Evolutionary conservation across 345 rosid species (phyloP).

Genomic region (Pseudoturritis turrita): DNA sequence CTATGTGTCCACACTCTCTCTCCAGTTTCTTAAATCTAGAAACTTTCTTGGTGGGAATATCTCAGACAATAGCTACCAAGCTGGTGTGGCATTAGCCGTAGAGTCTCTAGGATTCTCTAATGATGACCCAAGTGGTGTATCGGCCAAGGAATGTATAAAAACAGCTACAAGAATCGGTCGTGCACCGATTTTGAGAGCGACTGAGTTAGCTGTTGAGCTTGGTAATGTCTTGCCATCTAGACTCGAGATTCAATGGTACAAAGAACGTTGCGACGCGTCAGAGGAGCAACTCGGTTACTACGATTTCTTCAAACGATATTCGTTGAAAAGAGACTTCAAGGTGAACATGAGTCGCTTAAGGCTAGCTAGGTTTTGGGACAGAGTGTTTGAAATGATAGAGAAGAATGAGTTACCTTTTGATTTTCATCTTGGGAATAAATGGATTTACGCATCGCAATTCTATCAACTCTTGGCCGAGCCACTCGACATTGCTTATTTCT

Average conservation of each 20-base stretch:
- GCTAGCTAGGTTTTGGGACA: conserved; percentile 70
- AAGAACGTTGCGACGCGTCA: conserved; percentile 44
- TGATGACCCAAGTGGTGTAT: conserved; percentile 34
- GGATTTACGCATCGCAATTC: conserved; percentile 59
- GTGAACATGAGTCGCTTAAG: conserved; percentile 55
- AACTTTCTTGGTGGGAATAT: conserved; percentile 32
- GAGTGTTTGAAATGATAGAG: conserved; percentile 53
- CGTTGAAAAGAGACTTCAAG: conserved; percentile 43
- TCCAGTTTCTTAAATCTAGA: conserved; percentile 38
- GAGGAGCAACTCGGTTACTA: conserved; percentile 60
- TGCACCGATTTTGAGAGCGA: conserved; percentile 47
- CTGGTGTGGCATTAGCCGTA: conserved; percentile 56
- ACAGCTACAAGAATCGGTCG: conserved; percentile 40
- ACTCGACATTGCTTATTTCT: conserved; percentile 67
- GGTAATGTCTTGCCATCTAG: conserved; percentile 41
- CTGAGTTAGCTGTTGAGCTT: conserved; percentile 48
- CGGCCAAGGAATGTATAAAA: conserved; percentile 41
- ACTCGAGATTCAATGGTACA: conserved; percentile 63
- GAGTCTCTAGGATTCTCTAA: conserved; percentile 52
- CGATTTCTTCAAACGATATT: conserved; percentile 58
- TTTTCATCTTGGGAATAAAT: conserved; percentile 47
- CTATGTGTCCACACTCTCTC: conserved; percentile 37
- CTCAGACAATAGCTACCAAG: conserved; percentile 57
- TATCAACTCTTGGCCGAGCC: conserved; percentile 76
- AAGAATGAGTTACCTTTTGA: conserved; percentile 64